Base-by-base conservation (phyloP, 768 basidiomycete genomes). In the Suillus brevipes region DNA sequence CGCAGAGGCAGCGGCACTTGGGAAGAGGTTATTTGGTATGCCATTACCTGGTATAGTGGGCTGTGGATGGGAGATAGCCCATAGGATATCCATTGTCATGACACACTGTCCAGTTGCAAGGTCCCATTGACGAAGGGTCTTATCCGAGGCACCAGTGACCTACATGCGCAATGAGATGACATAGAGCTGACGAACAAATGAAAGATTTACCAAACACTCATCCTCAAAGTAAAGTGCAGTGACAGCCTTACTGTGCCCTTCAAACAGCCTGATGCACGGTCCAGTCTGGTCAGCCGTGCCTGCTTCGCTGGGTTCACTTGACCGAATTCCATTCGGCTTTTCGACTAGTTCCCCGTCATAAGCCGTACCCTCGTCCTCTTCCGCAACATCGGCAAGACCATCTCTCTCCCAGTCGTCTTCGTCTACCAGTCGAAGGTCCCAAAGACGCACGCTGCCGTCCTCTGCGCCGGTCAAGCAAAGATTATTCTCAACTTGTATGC, bases 41-140 rank as follows among this genome's bases (percentile, higher is more conserved):
- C 78, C 75, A 52, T 70, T 75, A 20, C 81, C 78, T 25, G 84
- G 73, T 18, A 76, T 75, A 13, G 82, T 71, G 31, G 79, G 74
- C 45, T 89, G 83, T 3, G 95, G 89, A 77, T 99, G 97, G 12
- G 94, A 95, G 69, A 99, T 97, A 2, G 97, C 97, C 97, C 97
- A 99, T 31, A 99, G 87, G 68, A 99, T 97, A 77, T 99, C 97
- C 97, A 99, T 99, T 28, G 97, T 97, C 82, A 97, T 90, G 55
- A 99, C 90, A 77, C 97, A 99, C 82, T 99, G 97, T 8, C 97
- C 97, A 0, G 97, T 99, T 23, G 86, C 87, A 62, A 99, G 86
- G 74, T 99, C 97, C 97, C 97, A 99, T 75, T 99, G 97, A 3
- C 97, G 92, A 62, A 99, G 84, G 0, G 97, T 99, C 78, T 98